Base-by-base conservation (phyloP, 2,329 filamentous ascomycete genomes). In the Colletotrichum limetticola region DNA sequence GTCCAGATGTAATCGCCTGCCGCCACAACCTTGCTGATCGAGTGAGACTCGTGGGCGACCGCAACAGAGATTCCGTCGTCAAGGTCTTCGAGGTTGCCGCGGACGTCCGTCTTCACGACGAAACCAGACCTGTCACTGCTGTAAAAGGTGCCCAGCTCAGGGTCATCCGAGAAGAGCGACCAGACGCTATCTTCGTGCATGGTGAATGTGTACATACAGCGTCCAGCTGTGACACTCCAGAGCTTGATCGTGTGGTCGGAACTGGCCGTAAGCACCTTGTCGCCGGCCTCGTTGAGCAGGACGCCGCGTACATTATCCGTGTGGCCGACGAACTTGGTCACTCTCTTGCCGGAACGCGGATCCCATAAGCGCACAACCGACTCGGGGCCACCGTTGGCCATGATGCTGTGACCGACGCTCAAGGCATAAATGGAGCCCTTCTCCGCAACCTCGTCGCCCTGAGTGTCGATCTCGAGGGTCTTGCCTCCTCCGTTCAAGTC, bases 131-230 rank as follows among this genome's bases (percentile, higher is more conserved):
- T 92, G 83, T 99, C 97, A 77, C 93, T 94, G 68, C 96, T 98
- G 85, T 98, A 98, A 82, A 99, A 98, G 35, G 98, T 90, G 11
- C 93, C 92, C 4, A 99, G 88, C 71, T 93, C 89, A 0, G 95
- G 95, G 77, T 97, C 91, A 66, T 96, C 92, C 0, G 97, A 98
- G 82, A 93, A 97, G 26, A 99, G 87, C 1, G 95, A 97, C 97
- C 97, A 99, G 26, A 99, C 94, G 80, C 95, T 98, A 80, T 98
- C 95, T 80, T 97, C 97, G 84, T 99, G 97, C 97, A 99, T 99
- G 67, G 95, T 98, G 77, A 99, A 89, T 0, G 97, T 99, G 83
- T 98, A 95, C 93, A 98, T 96, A 87, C 97, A 99, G 77, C 97
- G 90, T 68, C 97, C 97, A 26, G 95, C 96, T 12, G 94, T 97